These are phyloP conservation scores for Silene conica DNA, from an alignment of 148 eudicot species.

Conservation along the genomic window DNA sequence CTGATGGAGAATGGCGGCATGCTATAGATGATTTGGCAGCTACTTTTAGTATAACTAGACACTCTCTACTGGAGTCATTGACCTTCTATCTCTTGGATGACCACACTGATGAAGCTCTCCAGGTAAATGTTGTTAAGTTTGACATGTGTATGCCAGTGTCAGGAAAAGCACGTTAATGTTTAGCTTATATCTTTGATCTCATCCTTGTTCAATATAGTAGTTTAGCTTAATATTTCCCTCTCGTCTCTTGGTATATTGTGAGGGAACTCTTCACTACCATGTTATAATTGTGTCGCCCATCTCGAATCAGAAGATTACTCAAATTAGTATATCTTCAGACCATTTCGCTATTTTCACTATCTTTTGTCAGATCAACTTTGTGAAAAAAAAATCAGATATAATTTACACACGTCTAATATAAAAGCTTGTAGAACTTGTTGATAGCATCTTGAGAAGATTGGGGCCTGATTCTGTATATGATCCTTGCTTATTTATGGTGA, in stretches of 20 bases:
- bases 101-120: constrained; percentile 68
- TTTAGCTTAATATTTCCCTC: neutral
- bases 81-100: constrained; percentile 89
- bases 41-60: constrained; percentile 67
- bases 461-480: neutral
- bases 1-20: constrained; percentile 64
- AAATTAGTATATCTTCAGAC: neutral
- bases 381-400: neutral
- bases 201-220: neutral
- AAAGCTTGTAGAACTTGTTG: neutral
- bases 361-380: neutral
- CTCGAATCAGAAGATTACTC: neutral
- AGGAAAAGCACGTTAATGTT: neutral
- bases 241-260: neutral
- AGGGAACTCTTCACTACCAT: neutral
- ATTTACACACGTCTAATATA: neutral
- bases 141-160: neutral
- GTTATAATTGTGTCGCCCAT: neutral
- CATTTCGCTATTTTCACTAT: neutral
- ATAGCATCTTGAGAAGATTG: neutral
- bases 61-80: constrained; percentile 78
- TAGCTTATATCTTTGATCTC: neutral
- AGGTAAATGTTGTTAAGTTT: constrained; percentile 43
- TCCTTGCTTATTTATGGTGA: neutral
- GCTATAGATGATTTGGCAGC: constrained; percentile 90